These are phyloP conservation scores for Cryphonectria parasitica DNA, from an alignment of 2,329 filamentous ascomycete genomes.

Conservation along the genomic window DNA sequence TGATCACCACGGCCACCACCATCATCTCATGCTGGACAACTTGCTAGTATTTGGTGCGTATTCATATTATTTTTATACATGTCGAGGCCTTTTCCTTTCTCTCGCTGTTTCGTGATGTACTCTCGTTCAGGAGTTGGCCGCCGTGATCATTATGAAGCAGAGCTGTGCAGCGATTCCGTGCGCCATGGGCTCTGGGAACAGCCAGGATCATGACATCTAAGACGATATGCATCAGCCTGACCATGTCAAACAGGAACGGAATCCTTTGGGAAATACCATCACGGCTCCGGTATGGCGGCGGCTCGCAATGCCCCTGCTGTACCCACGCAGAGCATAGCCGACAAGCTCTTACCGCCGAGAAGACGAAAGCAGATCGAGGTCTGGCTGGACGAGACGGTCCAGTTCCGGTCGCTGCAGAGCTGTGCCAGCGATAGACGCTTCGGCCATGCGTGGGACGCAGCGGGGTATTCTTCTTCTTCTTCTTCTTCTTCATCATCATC, in stretches of 20 bases:
- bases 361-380: constrained; percentile 23
- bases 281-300: background rate
- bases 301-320: background rate
- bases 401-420: background rate
- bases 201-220: background rate
- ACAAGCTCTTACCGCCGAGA: constrained; percentile 17
- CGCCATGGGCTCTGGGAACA: too few species aligned
- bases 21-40: background rate
- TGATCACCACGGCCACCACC: background rate
- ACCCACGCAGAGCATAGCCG: background rate
- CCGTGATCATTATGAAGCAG: background rate
- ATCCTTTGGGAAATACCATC: background rate
- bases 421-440: constrained; percentile 14
- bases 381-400: constrained; percentile 21
- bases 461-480: background rate
- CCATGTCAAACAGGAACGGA: background rate
- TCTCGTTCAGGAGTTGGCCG: background rate
- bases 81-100: background rate
- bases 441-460: constrained; percentile 15
- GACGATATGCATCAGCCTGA: background rate
- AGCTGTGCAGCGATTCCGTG: too few species aligned
- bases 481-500: background rate
- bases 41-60: background rate
- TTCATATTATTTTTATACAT: background rate
- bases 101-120: background rate